phyloP scores from a whole-genome alignment of 257 asterid species.

The Nicotiana tabacum region DNA sequence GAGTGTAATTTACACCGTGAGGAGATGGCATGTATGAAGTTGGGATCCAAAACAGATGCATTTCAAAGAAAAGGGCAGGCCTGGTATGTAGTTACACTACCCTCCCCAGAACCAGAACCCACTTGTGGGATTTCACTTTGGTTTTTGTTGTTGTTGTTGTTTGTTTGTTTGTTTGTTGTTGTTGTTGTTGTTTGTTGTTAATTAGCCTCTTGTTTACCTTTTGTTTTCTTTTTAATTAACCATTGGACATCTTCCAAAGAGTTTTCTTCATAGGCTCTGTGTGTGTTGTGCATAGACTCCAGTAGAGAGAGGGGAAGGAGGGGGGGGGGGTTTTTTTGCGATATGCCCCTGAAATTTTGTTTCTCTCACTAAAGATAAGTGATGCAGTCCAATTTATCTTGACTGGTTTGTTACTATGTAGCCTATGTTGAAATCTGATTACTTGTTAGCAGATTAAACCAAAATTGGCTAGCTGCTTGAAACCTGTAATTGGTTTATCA shows the following conservation, averaged over 20 bases:
- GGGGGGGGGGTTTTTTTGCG: too few species aligned
- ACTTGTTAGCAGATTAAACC: neutral
- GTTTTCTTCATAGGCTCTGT: neutral
- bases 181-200: too few species aligned
- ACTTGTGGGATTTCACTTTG: too few species aligned
- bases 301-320: neutral
- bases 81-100: constrained; percentile 39
- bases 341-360: too few species aligned
- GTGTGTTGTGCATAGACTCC: neutral
- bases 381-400: neutral
- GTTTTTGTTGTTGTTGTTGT: too few species aligned
- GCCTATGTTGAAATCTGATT: neutral
- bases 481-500: neutral
- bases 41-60: constrained; percentile 95
- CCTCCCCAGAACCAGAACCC: too few species aligned
- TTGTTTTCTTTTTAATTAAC: neutral
- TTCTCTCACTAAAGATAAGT: neutral
- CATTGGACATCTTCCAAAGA: neutral
- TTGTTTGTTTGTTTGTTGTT: too few species aligned
- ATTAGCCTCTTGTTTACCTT: neutral
- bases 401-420: neutral
- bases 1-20: constrained; percentile 7
- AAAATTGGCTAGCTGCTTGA: neutral
- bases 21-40: constrained; percentile 90
- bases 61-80: constrained; percentile 90